Evolutionary conservation across 176 grass and related monocot species (phyloP), one percentile per base, ranked within the genome.

Genomic region (Bonia amplexicaulis): DNA sequence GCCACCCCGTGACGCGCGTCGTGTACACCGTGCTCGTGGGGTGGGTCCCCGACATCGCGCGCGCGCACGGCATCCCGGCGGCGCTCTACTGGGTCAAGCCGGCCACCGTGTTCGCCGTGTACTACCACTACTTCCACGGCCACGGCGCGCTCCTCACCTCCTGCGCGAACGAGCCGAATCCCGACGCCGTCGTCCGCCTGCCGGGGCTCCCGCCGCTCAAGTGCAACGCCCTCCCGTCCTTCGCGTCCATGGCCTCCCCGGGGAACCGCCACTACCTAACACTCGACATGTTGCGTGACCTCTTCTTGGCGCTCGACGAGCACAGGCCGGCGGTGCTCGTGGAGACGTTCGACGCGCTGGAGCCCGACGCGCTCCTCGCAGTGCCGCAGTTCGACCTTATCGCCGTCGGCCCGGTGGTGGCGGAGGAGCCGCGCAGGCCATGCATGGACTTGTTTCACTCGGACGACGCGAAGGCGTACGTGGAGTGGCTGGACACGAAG

Each of bases 101-200:
- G 2, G 87, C 91, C 19, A 57, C 85, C 22, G 81, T 85, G 51
- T 81, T 96, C 78, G 75, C 74, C 35, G 49, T 74, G 4, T 91
- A 93, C 85, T 86, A 93, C 82, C 89, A 81, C 72, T 93, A 86
- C 80, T 90, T 92, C 85, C 87, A 85, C 73, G 85, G 91, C 47
- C 85, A 90, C 79, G 62, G 17, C 6, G 74, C 40, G 33, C 64
- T 66, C 31, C 66, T 93, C 41, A 10, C 42, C 20, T 31, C 72
- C 15, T 46, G 35, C 52, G 67, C 39, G 16, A 19, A 16, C 10
- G 45, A 14, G 74, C 20, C 42, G 8, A 22, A 81, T 1, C 85
- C 15, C 13, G 39, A 72, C 61, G n/a, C 13, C 11, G 12, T 9
- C 3, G 83, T 82, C 29, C 83, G 2, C 65, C 84, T 94, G 22